A percentile compares a stretch with the other conserved stretches of the same genome.
Conservation (phyloP, 768 basidiomycete species). For the Russula emetica region DNA sequence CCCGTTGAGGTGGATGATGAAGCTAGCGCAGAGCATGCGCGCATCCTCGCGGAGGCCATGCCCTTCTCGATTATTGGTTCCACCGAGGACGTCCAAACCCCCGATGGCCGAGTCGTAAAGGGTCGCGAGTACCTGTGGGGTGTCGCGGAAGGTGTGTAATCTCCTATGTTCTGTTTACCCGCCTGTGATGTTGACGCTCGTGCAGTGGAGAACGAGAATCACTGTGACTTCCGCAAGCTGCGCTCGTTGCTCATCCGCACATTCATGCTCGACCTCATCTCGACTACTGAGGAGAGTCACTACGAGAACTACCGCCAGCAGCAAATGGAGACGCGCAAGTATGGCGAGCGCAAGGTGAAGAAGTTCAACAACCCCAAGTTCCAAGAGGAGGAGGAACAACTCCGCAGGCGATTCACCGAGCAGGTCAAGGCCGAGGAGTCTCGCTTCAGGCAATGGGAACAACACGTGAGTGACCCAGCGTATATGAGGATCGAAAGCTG, state of each 20-base stretch:
- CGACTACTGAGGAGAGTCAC: constrained; percentile 90
- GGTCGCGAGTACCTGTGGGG: constrained; percentile 99
- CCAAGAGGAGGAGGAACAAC: constrained; percentile 97
- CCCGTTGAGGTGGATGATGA: constrained; percentile 88
- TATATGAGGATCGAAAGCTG: constrained; percentile 1
- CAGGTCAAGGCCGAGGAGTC: constrained; percentile 99
- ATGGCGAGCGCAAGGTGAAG: constrained; percentile 97
- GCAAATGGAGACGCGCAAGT: constrained; percentile 99
- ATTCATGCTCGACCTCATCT: constrained; percentile 97
- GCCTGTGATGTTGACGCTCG: constrained; percentile 1
- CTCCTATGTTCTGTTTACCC: background rate
- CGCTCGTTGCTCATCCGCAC: constrained; percentile 93
- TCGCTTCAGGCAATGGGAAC: constrained; percentile 98
- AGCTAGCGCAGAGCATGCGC: constrained; percentile 81
- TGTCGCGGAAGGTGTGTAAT: constrained; percentile 85
- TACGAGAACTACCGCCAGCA: constrained; percentile 98
- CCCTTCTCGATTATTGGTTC: constrained; percentile 99
- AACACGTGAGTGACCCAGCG: constrained; percentile 63
- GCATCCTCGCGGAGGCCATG: constrained; percentile 82
- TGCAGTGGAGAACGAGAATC: constrained; percentile 95
- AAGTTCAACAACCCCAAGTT: constrained; percentile 99
- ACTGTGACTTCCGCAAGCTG: constrained; percentile 98
- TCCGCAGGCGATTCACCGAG: constrained; percentile 97
- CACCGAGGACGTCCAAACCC: constrained; percentile 88
- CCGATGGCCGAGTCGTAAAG: constrained; percentile 90